These are phyloP conservation scores for Penicillium desertorum DNA, from an alignment of 495 filamentous ascomycete genomes.

Conservation along the genomic window DNA sequence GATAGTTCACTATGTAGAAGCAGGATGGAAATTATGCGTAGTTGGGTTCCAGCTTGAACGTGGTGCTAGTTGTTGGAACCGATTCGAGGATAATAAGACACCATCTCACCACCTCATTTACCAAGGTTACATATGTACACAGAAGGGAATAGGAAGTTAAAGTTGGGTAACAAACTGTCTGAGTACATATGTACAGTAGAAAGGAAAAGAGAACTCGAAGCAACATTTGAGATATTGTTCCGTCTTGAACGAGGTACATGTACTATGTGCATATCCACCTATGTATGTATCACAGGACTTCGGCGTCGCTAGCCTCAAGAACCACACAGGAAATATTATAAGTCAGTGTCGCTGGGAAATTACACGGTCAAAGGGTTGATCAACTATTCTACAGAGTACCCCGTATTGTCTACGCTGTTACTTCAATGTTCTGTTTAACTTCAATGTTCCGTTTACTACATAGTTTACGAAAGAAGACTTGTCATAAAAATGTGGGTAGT, in stretches of 20 bases:
- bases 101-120: no score
- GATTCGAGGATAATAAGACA: no score
- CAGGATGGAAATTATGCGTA: background rate
- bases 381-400: background rate
- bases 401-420: background rate
- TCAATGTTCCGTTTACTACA: no score
- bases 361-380: background rate
- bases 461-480: conserved; percentile 8
- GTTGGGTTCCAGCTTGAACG: background rate
- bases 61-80: background rate
- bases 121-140: background rate
- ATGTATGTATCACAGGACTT: no score
- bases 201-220: background rate
- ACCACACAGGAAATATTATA: background rate
- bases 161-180: background rate
- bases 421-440: no score
- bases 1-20: background rate
- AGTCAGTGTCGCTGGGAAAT: background rate
- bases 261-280: background rate
- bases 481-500: conserved; percentile 30
- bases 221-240: no score
- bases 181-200: background rate
- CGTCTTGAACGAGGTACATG: background rate
- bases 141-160: background rate
- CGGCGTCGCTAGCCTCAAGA: no score